Percentiles rank a stretch among this genome's conserved stretches.
Evolutionary conservation across 768 basidiomycete genomes (phyloP).

Genomic region (Hypholoma fasciculare): DNA sequence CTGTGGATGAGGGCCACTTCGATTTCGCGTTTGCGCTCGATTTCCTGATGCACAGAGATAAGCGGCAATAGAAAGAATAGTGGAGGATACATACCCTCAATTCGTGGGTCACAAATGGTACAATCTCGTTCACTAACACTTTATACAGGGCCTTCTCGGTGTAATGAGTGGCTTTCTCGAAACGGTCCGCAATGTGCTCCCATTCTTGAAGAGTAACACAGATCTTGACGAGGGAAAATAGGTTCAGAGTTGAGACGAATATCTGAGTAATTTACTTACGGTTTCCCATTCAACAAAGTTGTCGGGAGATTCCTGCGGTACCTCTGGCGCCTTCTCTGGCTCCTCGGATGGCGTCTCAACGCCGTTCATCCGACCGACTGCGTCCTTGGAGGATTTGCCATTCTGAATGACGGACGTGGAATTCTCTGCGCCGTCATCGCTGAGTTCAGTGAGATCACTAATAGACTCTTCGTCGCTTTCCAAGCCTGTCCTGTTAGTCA

Average conservation of each 20-base stretch:
- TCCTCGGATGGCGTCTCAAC: conserved; percentile 5
- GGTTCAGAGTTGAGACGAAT: background rate
- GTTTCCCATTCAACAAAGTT: conserved; percentile 91
- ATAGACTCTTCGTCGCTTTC: conserved; percentile 62
- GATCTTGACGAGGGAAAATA: conserved; percentile 46
- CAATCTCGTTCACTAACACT: conserved; percentile 60
- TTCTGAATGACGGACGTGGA: background rate
- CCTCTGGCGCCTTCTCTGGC: conserved; percentile 12
- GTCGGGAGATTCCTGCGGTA: conserved; percentile 31
- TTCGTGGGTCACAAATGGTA: conserved; percentile 68
- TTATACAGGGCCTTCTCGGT: conserved; percentile 80
- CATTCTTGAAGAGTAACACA: conserved; percentile 84
- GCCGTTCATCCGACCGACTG: background rate
- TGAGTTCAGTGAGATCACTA: conserved; percentile 77
- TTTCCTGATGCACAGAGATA: conserved; percentile 43
- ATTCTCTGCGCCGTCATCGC: conserved; percentile 40
- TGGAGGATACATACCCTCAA: conserved; percentile 51
- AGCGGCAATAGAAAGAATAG: background rate
- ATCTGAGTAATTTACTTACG: conserved; percentile 41
- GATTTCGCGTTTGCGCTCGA: conserved; percentile 57
- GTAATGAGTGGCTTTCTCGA: conserved; percentile 75
- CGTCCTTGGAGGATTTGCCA: background rate
- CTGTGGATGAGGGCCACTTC: conserved; percentile 81
- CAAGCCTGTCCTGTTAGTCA: conserved; percentile 47
- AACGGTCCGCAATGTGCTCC: conserved; percentile 76